Evolutionary conservation across 176 grass and related monocot genomes (phyloP), one percentile per base, ranked within the genome.

Genomic region (Otatea glauca): DNA sequence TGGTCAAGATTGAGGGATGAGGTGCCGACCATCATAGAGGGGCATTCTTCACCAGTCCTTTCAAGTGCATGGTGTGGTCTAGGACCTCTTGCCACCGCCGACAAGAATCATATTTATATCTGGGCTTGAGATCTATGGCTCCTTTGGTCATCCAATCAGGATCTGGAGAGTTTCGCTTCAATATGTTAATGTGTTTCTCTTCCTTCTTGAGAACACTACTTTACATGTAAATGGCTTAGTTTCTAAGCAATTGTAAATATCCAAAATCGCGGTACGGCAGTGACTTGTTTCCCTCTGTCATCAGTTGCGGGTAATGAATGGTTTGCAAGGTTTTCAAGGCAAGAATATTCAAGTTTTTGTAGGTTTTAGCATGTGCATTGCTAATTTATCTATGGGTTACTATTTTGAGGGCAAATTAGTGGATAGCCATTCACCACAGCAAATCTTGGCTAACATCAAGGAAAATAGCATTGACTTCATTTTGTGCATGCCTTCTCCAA

Each of bases 81-180:
- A 29, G 96, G 96, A 27, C 64, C 74, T 65, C 55, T 99, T 47
- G 93, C 93, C 5, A 94, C 93, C 65, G 74, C 96, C 1, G 96
- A 99, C 81, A 92, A 54, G 83, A 96, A 96, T 82, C 86, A 94
- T 94, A 91, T 99, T 85, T 95, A 84, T 82, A 94, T 99, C 27
- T 99, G 96, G 96, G 85, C 67, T 78, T 99, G 84, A 99, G 53
- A 83, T 51, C 16, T 67, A 49, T 14, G 24, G 2, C 34, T 70
- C 60, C 23, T 75, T 74, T 12, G 75, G 67, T 43, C 8, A 55
- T 81, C 5, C 23, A 25, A 70, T 82, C 66, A 72, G 80, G 41
- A 51, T 83, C 66, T 42, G 49, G 42, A 79, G 66, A 43, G 32
- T 78, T 68, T 90, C 3, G 3, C 7, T 69, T 58, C 2, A 75